These are phyloP conservation scores for Plasmodium reichenowi DNA, from an alignment of 169 alveolate species.

Conservation along the genomic window DNA sequence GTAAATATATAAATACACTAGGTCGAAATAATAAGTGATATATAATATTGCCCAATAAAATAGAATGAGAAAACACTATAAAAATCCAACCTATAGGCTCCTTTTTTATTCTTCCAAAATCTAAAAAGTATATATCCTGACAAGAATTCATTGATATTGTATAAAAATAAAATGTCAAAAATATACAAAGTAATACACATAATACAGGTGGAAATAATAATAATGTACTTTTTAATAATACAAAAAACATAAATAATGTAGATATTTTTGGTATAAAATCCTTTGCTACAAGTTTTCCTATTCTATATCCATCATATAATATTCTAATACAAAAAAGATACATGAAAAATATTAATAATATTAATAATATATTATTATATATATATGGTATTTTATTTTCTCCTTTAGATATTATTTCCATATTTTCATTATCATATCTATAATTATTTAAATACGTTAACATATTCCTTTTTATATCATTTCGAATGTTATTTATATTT, in stretches of 20 bases:
- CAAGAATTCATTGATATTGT: conserved; percentile 66
- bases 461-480: conserved; percentile 9
- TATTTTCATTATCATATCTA: neutral
- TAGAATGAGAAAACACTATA: conserved; percentile 56
- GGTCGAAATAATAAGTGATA: conserved; percentile 46
- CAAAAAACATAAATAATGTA: conserved; percentile 43
- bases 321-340: conserved; percentile 35
- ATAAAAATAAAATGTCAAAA: conserved; percentile 54
- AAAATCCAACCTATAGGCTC: conserved; percentile 72
- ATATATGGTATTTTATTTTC: conserved; percentile 34
- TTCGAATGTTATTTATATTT: conserved; percentile 25
- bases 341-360: conserved; percentile 46
- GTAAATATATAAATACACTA: conserved; percentile 1
- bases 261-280: conserved; percentile 50
- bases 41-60: conserved; percentile 51
- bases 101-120: conserved; percentile 18
- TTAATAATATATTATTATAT: conserved; percentile 28
- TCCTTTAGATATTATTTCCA: conserved; percentile 41
- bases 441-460: conserved; percentile 22
- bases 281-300: conserved; percentile 51
- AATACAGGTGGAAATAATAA: conserved; percentile 27
- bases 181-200: conserved; percentile 32
- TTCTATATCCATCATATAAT: conserved; percentile 34
- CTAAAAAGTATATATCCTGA: conserved; percentile 20
- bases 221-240: conserved; percentile 31